Base-by-base conservation (phyloP, 345 rosid species). In the Anacardium occidentale region DNA sequence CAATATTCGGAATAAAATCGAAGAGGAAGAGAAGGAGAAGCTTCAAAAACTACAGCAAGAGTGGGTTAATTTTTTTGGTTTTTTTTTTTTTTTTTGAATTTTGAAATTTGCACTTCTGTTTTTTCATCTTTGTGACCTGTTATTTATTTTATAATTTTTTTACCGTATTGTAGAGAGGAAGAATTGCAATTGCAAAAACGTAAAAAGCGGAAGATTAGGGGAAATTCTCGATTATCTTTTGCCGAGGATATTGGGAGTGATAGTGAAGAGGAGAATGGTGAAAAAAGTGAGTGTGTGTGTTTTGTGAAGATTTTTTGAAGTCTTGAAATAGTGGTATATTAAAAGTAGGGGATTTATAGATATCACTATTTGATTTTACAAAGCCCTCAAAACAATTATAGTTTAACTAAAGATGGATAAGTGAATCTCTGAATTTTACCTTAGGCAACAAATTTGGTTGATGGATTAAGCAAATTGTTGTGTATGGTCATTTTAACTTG, bases 1-100 rank as follows among this genome's bases (percentile, higher is more conserved):
- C 74, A 96, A 87, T 78, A 96, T 96, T 66, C 94, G 90, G 63
- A 96, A 72, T 75, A 93, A 96, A 82, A 77, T 93, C 21, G 99
- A 96, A 73, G 98, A 96, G 80, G 99, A 96, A 79, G 98, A 93
- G 83, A 93, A 93, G 86, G 99, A 96, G 90, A 96, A 96, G 75
- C 88, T 91, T 66, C 92, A 87, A 67, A 91, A 89, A 87, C 85
- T 96, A 50, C 96, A 87, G 44, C 90, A 96, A 83, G 97, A 96
- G 99, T 95, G 75, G 74, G 96, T 80, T 47, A 59, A 14, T 1
- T 22, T 12, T 50, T n/a, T 70, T 2, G 62, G 2, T n/a, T 20
- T 2, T 52, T 42, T 15, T 25, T 29, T 6, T 50, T n/a, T n/a
- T n/a, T n/a, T n/a, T n/a, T n/a, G n/a, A n/a, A n/a, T 24, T 64